Conservation (phyloP, 129 eudicot genomes). For the sunflower (Helianthus annuus) region DNA sequence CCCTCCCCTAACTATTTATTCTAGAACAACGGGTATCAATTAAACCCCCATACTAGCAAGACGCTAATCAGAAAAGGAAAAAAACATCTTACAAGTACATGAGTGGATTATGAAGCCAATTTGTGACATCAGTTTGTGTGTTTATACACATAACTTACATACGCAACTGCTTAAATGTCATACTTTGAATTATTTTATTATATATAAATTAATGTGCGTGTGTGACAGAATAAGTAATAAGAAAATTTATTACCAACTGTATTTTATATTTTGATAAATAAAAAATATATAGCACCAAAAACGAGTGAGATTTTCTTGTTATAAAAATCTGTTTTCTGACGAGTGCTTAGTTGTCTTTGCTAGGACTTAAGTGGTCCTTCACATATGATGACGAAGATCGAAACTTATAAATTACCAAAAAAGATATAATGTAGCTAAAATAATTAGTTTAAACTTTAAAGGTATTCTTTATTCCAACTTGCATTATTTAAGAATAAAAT, state of each 20-base stretch:
- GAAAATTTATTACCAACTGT: background rate
- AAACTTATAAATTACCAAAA: background rate
- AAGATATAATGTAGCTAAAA: background rate
- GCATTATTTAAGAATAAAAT: constrained; percentile 3
- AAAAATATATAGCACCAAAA: constrained; percentile 13
- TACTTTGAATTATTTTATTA: background rate
- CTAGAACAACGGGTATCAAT: too few relatives aligned
- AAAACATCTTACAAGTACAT: too few relatives aligned
- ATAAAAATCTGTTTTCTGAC: constrained; percentile 15
- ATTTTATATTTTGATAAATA: background rate
- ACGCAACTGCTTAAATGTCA: background rate
- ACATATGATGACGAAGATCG: constrained; percentile 23
- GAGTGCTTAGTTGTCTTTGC: constrained; percentile 29
- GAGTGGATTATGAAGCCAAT: too few relatives aligned
- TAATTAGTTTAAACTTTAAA: background rate
- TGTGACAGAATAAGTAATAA: background rate
- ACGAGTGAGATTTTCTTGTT: constrained; percentile 29
- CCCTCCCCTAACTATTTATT: too few relatives aligned
- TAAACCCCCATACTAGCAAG: too few relatives aligned
- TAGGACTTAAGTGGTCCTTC: constrained; percentile 18
- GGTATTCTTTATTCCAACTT: background rate
- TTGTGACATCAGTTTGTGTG: background rate
- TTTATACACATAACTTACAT: background rate
- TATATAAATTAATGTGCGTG: background rate
- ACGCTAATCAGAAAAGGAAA: too few relatives aligned